Percentiles rank a stretch among this genome's conserved stretches.
These are phyloP conservation scores for Neurospora discreta DNA, from an alignment of 495 filamentous ascomycete species.

Conservation along the genomic window DNA sequence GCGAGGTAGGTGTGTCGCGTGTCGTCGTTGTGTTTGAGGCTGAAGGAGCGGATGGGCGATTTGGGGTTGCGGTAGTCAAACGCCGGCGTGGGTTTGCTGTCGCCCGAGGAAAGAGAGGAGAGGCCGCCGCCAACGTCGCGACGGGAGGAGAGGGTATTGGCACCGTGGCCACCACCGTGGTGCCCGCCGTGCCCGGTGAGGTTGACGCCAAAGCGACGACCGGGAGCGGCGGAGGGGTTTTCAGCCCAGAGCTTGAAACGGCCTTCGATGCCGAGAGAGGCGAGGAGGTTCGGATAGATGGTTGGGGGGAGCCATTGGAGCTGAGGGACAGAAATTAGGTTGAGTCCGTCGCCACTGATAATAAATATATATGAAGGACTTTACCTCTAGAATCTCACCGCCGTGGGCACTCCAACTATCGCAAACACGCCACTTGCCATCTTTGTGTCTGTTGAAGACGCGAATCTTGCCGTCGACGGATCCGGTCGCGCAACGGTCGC, in stretches of 20 bases:
- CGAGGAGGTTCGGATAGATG: conserved; percentile 45
- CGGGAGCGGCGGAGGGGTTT: conserved; percentile 62
- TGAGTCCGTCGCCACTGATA: neutral
- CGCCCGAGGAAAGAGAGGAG: conserved; percentile 4
- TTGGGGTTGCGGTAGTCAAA: conserved; percentile 33
- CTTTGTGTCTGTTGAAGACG: conserved; percentile 72
- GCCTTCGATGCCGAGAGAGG: conserved; percentile 71
- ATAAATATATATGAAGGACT: conserved; percentile 9
- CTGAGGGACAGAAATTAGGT: conserved; percentile 27
- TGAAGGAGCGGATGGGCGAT: conserved; percentile 55
- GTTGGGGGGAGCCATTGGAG: conserved; percentile 63
- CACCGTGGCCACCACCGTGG: neutral
- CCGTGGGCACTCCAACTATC: conserved; percentile 89
- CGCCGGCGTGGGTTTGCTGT: conserved; percentile 25
- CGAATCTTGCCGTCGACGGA: conserved; percentile 89
- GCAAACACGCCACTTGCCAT: conserved; percentile 64
- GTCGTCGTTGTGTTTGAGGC: conserved; percentile 62
- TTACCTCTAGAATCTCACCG: conserved; percentile 81
- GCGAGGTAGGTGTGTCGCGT: conserved; percentile 68
- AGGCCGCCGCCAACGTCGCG: neutral
- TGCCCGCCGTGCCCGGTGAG: conserved; percentile 6
- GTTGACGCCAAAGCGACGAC: conserved; percentile 62
- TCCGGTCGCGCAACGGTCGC: conserved; percentile 80
- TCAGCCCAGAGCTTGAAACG: conserved; percentile 85
- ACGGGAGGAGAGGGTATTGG: neutral